Base-by-base conservation (phyloP, 306 rosid genomes). In the Rosa lucieae region DNA sequence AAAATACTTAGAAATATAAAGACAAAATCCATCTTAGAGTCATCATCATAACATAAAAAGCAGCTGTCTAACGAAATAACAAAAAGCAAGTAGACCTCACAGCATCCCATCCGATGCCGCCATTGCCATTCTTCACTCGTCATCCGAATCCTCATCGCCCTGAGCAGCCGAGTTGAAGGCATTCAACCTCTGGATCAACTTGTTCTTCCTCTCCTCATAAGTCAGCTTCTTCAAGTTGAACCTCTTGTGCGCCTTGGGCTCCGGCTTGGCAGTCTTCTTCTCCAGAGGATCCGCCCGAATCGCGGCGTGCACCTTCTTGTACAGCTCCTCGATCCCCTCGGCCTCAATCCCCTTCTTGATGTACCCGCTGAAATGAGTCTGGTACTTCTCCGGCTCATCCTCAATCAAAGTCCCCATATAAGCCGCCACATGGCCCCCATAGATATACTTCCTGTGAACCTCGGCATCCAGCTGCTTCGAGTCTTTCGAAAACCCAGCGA, bases 361-460 rank as follows among this genome's bases (percentile, higher is more conserved):
- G 55, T 90, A 90, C 35, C 80, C 90, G n/a, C 90, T 89, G 53
- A 90, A 92, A 44, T 89, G 93, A 10, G 89, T 70, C 69, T 92
- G 94, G 44, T 83, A 92, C 73, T 92, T 92, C 82, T 92, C 94
- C 0, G 97, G 94, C 65, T 90, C 94, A 63, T 90, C 97, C 71
- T 89, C 95, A 0, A 4, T 40, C 88, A 89, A 72, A 0, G 83
- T 74, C 87, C 84, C 87, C 90, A 92, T 89, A 49, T 90, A 92
- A 4, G 84, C 75, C 69, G 95, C 83, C 52, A 90, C 85, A 56
- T 89, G 92, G 3, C 95, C 93, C 6, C 95, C 95, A 40, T 77
- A 92, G 67, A 92, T 84, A 62, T 92, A 89, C 65, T 87, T 92
- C 79, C 91, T 89, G 78, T 92, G 97, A 77, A 89, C 85, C 20